Base-by-base conservation (phyloP, 257 asterid species). In the Petunia axillaris region DNA sequence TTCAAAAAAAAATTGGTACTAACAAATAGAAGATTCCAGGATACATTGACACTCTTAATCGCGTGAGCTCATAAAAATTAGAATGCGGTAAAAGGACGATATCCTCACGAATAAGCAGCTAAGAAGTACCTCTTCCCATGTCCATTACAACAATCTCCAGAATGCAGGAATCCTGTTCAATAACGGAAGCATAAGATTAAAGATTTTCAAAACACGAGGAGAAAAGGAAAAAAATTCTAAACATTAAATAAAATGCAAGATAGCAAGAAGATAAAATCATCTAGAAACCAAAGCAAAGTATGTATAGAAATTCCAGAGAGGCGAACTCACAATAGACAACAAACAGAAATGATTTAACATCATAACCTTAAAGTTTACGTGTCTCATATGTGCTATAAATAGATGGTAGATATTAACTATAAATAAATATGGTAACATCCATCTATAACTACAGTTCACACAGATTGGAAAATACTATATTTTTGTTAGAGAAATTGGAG, bases 101-200 rank as follows among this genome's bases (percentile, higher is more conserved):
- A 64, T 64, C 25, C 25, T 39, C 71, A 64, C 16, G 48, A 71
- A 71, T 48, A 8, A 50, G 63, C 50, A 36, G 62, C 52, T 71
- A 68, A 60, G 77, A 65, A 54, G 78, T 89, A 96, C 99, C 99
- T 89, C 85, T 91, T 79, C 91, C 99, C 64, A 85, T 86, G 85
- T 96, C 97, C 50, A 80, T 85, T 15, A 91, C 91, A 43, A 89
- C 85, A 64, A 96, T 81, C 84, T 96, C 98, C 89, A 96, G 83
- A 81, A 76, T 87, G 87, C 89, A 93, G 84, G 77, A 39, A 58
- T 88, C 97, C 99, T 95, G 94, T 71, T 73, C 36, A 36, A 35
- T 35, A 73, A 73, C 50, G 16, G 62, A 73, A 73, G 78, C 75
- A 84, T 64, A 81, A 79, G 76, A 82, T 38, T 46, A 41, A 66